Evolutionary conservation across 2,329 filamentous ascomycete species (phyloP).

Genomic region (Raffaelea arxii): DNA sequence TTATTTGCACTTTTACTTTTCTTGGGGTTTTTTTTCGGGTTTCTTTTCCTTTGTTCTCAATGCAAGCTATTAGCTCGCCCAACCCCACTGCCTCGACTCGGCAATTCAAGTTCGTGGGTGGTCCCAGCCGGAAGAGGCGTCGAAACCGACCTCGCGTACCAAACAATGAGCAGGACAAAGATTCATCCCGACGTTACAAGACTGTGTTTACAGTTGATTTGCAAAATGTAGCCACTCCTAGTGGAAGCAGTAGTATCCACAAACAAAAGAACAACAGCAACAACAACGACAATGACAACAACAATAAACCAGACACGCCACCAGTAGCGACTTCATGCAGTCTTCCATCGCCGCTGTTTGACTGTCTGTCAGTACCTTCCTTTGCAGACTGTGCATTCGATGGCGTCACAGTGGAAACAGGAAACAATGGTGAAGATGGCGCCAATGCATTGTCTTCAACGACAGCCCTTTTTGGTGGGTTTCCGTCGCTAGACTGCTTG

Average conservation of each 20-base stretch:
- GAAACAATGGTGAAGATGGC: too few species aligned
- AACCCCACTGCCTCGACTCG: conserved; percentile 1
- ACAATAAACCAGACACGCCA: not conserved
- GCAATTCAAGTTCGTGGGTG: conserved; percentile 17
- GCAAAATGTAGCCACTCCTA: too few species aligned
- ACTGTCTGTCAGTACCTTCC: too few species aligned
- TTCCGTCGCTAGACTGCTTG: too few species aligned
- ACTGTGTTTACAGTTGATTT: too few species aligned
- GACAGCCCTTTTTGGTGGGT: too few species aligned
- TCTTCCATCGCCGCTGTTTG: too few species aligned
- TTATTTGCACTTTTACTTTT: not conserved
- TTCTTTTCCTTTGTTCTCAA: not conserved
- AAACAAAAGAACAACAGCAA: not conserved
- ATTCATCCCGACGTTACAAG: too few species aligned
- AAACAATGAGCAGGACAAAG: not conserved
- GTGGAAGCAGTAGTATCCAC: too few species aligned
- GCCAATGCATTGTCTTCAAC: too few species aligned
- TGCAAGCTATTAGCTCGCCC: not conserved
- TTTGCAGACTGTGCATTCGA: too few species aligned
- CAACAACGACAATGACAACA: not conserved
- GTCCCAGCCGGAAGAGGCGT: conserved; percentile 13
- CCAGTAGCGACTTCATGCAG: not conserved
- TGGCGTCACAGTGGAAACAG: too few species aligned
- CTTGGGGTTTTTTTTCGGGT: not conserved
- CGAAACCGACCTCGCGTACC: conserved; percentile 1